Conservation (phyloP, 257 asterid genomes). For the Prunella vulgaris region DNA sequence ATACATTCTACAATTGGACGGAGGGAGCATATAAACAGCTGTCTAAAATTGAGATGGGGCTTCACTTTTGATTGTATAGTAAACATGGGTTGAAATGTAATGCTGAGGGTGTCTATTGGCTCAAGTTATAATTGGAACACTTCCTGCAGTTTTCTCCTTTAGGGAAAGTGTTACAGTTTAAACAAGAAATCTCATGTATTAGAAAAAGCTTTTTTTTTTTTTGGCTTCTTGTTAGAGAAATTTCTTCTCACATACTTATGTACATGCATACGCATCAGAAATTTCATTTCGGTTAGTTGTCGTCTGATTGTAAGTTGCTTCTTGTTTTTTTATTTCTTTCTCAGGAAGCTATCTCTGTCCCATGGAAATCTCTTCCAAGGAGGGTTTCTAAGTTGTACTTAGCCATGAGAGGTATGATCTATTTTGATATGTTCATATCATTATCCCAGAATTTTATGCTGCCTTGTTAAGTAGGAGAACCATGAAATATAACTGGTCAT, state of each 20-base stretch:
- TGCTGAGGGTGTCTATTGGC: neutral
- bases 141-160: neutral
- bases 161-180: neutral
- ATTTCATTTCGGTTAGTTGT: constrained; percentile 3
- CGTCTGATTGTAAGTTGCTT: constrained; percentile 13
- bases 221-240: neutral
- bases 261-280: neutral
- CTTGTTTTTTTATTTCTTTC: constrained; percentile 13
- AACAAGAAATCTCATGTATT: neutral
- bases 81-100: neutral
- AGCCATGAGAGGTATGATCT: constrained; percentile 79
- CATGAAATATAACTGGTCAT: neutral
- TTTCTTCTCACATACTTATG: too few relatives aligned
- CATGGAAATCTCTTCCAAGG: constrained; percentile 88
- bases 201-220: too few relatives aligned
- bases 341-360: constrained; percentile 81
- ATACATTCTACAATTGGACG: too few relatives aligned
- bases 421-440: neutral
- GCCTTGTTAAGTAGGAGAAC: neutral
- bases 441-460: constrained; percentile 2
- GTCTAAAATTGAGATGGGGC: neutral
- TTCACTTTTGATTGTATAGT: neutral
- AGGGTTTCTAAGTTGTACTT: constrained; percentile 75
- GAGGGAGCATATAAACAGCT: too few relatives aligned
- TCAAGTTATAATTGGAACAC: neutral